Evolutionary conservation across 441 rosid genomes (phyloP).

Genomic region (Populus hybrid): DNA sequence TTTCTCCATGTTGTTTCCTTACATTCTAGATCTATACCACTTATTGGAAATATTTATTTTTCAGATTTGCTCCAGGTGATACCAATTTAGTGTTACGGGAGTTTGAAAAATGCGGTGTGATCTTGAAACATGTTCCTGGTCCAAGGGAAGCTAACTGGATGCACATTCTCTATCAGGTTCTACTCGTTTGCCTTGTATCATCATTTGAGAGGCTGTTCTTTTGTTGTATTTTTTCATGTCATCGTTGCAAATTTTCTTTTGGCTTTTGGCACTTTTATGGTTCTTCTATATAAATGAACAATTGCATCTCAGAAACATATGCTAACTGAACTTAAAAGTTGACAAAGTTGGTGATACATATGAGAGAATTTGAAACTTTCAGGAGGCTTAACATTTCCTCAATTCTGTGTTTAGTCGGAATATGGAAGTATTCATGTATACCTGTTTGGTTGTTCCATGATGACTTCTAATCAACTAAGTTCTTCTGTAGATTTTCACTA

Average conservation of each 20-base stretch:
- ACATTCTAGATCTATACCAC: background rate
- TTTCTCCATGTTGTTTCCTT: background rate
- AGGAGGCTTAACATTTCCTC: background rate
- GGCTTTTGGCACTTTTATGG: background rate
- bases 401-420: background rate
- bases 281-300: constrained; percentile 8
- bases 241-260: background rate
- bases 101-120: constrained; percentile 88
- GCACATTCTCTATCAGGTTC: constrained; percentile 92
- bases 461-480: background rate
- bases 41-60: constrained; percentile 16
- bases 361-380: background rate
- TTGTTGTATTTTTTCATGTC: background rate
- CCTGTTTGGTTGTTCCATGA: background rate
- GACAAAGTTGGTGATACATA: background rate
- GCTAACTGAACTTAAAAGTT: background rate
- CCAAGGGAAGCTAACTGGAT: constrained; percentile 97
- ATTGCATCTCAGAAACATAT: background rate
- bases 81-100: constrained; percentile 88
- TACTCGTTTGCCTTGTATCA: constrained; percentile 11
- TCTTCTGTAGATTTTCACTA: background rate
- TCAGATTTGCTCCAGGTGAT: constrained; percentile 85
- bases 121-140: constrained; percentile 91
- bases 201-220: background rate
- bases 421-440: background rate